Evolutionary conservation across 305 asterid genomes (phyloP), one percentile per base, ranked within the genome.

Genomic region (Plantago rigida): DNA sequence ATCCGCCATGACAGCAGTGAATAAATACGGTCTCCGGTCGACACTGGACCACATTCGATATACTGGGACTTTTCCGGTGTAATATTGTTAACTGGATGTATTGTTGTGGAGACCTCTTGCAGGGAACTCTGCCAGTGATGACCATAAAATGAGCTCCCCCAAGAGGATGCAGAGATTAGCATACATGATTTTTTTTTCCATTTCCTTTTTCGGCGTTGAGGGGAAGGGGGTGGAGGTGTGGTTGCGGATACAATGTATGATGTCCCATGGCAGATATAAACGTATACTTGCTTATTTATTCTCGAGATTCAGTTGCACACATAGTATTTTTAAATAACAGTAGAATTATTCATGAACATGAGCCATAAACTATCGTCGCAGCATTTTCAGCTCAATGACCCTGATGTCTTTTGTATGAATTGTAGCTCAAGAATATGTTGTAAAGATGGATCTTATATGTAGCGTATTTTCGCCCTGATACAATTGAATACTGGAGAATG

Each of bases 1-100:
- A 74, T 60, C 88, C 13, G 98, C 85, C 48, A 84, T 80, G 82
- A 86, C 78, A 14, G 94, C 96, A 0, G 98, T 86, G 13, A 86
- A 83, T 31, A 80, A 77, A 66, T 88, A 84, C 48, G 95, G 98
- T 22, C 69, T 92, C 36, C 87, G 89, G 9, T 63, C 79, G 29
- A 88, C 96, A 0, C 75, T 92, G 77, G 89, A 83, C 53, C 94
- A 88, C 68, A 80, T 92, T 60, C 78, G 72, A 4, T 55, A 56
- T 13, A 88, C 95, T 0, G 91, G 95, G 67, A 75, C 62, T 47
- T 76, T 88, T 45, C 98, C 98, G 0, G 60, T 69, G 53, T 91
- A 69, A 76, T 56, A 51, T 17, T 58, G 11, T 58, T 29, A n/a
- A 19, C 45, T 6, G 10, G 31, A 51, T 17, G 54, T 22, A 8